Percentiles rank a stretch among this genome's conserved stretches.
phyloP scores from a whole-genome alignment of 768 basidiomycete species.

The Panellus pusillus region DNA sequence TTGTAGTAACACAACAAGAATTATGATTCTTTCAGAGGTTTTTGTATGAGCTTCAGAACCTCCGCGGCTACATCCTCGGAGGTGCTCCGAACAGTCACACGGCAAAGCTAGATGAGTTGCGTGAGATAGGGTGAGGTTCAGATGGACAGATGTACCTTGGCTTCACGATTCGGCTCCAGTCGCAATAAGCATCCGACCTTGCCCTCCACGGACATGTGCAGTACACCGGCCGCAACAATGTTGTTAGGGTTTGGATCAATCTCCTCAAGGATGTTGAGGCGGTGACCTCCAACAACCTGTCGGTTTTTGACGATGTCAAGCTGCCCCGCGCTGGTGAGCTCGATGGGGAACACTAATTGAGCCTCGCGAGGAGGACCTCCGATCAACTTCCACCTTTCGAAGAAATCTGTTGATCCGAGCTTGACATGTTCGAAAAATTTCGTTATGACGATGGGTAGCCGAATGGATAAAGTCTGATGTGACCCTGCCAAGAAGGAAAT shows the following conservation, averaged over 20 bases:
- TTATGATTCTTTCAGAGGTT: conserved; percentile 38
- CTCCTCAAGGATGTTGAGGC: conserved; percentile 73
- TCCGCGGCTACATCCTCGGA: conserved; percentile 85
- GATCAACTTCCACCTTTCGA: conserved; percentile 97
- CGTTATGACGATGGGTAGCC: conserved; percentile 82
- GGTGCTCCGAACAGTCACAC: conserved; percentile 91
- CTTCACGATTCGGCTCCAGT: conserved; percentile 93
- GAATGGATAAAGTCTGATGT: conserved; percentile 80
- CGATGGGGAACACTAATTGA: conserved; percentile 83
- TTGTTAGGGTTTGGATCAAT: conserved; percentile 96
- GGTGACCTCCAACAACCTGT: conserved; percentile 76
- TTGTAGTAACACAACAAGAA: conserved; percentile 23
- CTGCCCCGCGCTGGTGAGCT: conserved; percentile 62
- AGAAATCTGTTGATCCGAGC: conserved; percentile 83
- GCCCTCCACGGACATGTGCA: conserved; percentile 88
- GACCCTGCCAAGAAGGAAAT: conserved; percentile 93
- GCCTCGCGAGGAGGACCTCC: conserved; percentile 94
- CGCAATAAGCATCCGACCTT: conserved; percentile 95
- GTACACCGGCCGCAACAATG: conserved; percentile 90
- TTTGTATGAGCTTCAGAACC: conserved; percentile 58
- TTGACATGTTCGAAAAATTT: conserved; percentile 96
- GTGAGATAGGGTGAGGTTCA: neutral
- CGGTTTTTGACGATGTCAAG: conserved; percentile 74
- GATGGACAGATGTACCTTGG: conserved; percentile 61
- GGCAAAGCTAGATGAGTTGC: conserved; percentile 66